phyloP scores from a whole-genome alignment of 441 rosid species.

The Omphalea diandra region DNA sequence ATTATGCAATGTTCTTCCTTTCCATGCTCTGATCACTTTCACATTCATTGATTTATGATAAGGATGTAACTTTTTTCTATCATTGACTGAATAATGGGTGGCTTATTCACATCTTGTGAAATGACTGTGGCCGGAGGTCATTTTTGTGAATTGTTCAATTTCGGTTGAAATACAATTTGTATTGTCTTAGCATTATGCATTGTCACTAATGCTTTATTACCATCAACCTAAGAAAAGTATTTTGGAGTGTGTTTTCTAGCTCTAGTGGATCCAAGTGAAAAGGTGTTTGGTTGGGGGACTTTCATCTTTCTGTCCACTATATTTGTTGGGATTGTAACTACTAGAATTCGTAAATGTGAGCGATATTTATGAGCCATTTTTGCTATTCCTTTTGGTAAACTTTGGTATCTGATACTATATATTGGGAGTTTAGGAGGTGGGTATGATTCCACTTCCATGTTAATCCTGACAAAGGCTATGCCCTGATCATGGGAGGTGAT shows the following conservation, averaged over 20 bases:
- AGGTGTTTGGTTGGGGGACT: neutral
- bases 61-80: neutral
- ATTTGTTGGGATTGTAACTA: neutral
- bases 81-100: neutral
- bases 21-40: neutral
- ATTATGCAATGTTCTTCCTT: neutral
- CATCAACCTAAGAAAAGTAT: neutral
- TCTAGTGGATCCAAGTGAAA: neutral
- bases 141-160: neutral
- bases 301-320: conserved; percentile 1
- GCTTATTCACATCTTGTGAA: neutral
- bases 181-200: neutral
- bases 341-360: neutral
- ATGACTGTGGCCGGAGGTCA: neutral
- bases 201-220: neutral
- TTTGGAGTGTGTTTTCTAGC: neutral
- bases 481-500: neutral
- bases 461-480: neutral
- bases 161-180: neutral
- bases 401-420: too few species aligned
- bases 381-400: neutral
- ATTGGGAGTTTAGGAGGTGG: neutral
- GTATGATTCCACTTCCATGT: neutral
- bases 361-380: neutral
- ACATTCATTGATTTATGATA: neutral